Conservation (phyloP, 2,329 filamentous ascomycete species). For the Akanthomyces muscarius region DNA sequence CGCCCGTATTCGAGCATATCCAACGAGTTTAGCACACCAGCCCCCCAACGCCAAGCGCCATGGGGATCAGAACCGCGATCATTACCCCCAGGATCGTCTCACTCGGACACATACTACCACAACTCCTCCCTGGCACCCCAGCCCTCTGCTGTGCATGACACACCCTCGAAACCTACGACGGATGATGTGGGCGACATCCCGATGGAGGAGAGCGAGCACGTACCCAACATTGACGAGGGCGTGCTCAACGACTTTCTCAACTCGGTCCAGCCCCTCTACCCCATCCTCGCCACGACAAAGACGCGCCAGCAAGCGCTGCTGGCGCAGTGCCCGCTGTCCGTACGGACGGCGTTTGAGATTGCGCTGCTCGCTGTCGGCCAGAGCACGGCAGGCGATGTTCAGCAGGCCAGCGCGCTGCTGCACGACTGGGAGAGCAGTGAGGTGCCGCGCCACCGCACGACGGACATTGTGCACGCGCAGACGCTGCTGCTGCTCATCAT, state of each 20-base stretch:
- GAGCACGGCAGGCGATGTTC: conserved; percentile 38
- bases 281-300: conserved; percentile 58
- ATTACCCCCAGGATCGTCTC: conserved; percentile 38
- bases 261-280: conserved; percentile 63
- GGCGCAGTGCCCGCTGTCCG: conserved; percentile 48
- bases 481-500: conserved; percentile 63
- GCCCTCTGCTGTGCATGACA: conserved; percentile 37
- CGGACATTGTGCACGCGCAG: conserved; percentile 59
- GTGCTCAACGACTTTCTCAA: conserved; percentile 54
- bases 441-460: conserved; percentile 34
- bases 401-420: conserved; percentile 44
- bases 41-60: conserved; percentile 38
- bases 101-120: conserved; percentile 35
- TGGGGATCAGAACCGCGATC: conserved; percentile 48
- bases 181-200: conserved; percentile 28
- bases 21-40: conserved; percentile 38
- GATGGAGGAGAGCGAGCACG: conserved; percentile 31
- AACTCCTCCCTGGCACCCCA: conserved; percentile 45
- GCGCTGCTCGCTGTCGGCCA: conserved; percentile 55
- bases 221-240: conserved; percentile 40
- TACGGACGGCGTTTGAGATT: conserved; percentile 62
- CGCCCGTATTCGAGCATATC: conserved; percentile 48
- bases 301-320: conserved; percentile 53
- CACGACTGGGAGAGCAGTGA: conserved; percentile 48
- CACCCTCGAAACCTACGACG: conserved; percentile 33